A percentile compares a stretch with the other conserved stretches of the same genome.
These are phyloP conservation scores for Pelargonium citronellum DNA, from an alignment of 441 rosid genomes.

Conservation along the genomic window DNA sequence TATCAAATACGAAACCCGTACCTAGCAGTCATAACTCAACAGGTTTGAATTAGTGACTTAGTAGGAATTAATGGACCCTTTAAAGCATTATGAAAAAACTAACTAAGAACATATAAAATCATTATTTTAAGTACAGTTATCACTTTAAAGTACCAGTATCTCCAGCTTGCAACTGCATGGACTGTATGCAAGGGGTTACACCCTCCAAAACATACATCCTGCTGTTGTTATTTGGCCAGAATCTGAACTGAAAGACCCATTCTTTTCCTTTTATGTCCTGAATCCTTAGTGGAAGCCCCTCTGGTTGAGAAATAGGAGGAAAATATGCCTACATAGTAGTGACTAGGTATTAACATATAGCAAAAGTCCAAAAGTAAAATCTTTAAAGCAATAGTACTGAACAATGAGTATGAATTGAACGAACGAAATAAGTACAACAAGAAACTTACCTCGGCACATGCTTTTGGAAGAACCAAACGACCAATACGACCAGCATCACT, in stretches of 20 bases:
- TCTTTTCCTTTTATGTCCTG: slow-evolving; percentile 72
- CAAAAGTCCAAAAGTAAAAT: background rate
- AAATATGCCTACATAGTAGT: slow-evolving; percentile 53
- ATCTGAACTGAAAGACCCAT: slow-evolving; percentile 77
- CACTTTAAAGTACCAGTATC: slow-evolving; percentile 48
- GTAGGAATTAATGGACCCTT: background rate
- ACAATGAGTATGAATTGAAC: background rate
- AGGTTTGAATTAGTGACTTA: background rate
- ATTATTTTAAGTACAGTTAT: background rate
- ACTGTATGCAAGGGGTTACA: slow-evolving; percentile 75
- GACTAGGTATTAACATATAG: slow-evolving; percentile 13
- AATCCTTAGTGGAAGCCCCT: slow-evolving; percentile 67
- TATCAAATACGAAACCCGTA: background rate
- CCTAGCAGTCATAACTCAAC: background rate
- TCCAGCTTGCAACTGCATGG: slow-evolving; percentile 85
- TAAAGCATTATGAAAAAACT: background rate
- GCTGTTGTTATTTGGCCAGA: slow-evolving; percentile 83
- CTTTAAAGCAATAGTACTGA: too few species aligned
- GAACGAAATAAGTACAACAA: slow-evolving; percentile 11
- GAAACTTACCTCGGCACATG: slow-evolving; percentile 66
- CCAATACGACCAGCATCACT: slow-evolving; percentile 10
- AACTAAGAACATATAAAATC: background rate
- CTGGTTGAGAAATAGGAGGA: slow-evolving; percentile 72
- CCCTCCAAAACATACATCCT: slow-evolving; percentile 85
- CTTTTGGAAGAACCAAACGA: slow-evolving; percentile 34